Conservation (phyloP, 2,329 filamentous ascomycete species). For the Hymenotorrendiella dingleyae region DNA sequence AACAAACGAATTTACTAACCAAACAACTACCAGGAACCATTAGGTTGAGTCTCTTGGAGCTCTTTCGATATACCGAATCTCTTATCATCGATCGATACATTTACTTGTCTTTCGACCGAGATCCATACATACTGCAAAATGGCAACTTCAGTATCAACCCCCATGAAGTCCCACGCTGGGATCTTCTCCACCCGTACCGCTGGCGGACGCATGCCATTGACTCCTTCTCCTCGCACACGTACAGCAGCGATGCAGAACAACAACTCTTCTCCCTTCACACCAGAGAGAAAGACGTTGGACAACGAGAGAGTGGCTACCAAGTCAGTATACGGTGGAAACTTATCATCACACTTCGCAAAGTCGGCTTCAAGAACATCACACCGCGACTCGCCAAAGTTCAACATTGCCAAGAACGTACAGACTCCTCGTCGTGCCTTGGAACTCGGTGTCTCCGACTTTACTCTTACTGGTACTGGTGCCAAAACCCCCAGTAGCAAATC, state of each 20-base stretch:
- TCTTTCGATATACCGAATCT: slow-evolving; percentile 39
- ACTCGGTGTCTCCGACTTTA: slow-evolving; percentile 87
- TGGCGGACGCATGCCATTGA: slow-evolving; percentile 90
- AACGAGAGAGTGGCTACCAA: slow-evolving; percentile 51
- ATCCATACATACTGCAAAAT: slow-evolving; percentile 51
- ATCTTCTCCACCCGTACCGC: slow-evolving; percentile 90
- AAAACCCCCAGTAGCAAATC: slow-evolving; percentile 56
- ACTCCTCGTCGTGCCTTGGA: slow-evolving; percentile 81
- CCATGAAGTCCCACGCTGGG: slow-evolving; percentile 89
- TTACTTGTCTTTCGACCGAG: slow-evolving; percentile 43
- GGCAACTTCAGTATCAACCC: slow-evolving; percentile 84
- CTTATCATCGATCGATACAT: slow-evolving; percentile 40
- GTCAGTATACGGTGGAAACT: slow-evolving; percentile 74
- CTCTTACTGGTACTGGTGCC: slow-evolving; percentile 75
- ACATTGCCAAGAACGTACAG: slow-evolving; percentile 70
- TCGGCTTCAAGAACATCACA: slow-evolving; percentile 59
- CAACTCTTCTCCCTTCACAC: slow-evolving; percentile 72
- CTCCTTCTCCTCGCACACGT: slow-evolving; percentile 74
- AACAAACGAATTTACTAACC: slow-evolving; percentile 42
- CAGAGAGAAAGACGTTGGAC: slow-evolving; percentile 51
- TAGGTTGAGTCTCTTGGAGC: slow-evolving; percentile 55
- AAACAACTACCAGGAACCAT: slow-evolving; percentile 47
- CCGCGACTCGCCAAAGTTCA: slow-evolving; percentile 91
- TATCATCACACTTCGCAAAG: slow-evolving; percentile 73
- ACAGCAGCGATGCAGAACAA: slow-evolving; percentile 45